phyloP scores from a whole-genome alignment of 2,329 filamentous ascomycete genomes.

The Chrysosporium queenslandicum region DNA sequence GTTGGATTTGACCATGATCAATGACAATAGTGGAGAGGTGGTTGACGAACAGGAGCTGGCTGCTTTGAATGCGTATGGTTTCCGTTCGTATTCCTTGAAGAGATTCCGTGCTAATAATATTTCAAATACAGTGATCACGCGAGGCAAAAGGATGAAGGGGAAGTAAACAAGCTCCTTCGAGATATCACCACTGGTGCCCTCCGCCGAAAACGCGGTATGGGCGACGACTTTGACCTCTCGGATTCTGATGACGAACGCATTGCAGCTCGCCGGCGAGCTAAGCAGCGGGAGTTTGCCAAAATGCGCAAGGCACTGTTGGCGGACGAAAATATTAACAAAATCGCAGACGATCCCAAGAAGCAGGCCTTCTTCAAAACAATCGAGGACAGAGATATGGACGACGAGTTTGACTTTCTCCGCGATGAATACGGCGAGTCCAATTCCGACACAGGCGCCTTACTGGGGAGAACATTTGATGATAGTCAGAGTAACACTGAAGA shows the following conservation, averaged over 20 bases:
- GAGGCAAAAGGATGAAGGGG: slow-evolving; percentile 70
- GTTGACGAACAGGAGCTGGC: slow-evolving; percentile 72
- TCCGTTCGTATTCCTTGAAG: slow-evolving; percentile 2
- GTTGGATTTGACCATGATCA: slow-evolving; percentile 77
- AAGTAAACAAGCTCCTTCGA: slow-evolving; percentile 81
- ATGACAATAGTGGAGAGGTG: slow-evolving; percentile 67
- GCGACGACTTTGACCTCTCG: slow-evolving; percentile 70
- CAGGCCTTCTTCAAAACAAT: slow-evolving; percentile 83
- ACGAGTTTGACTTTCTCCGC: slow-evolving; percentile 63
- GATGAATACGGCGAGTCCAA: slow-evolving; percentile 27
- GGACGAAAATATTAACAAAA: slow-evolving; percentile 82
- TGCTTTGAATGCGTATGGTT: slow-evolving; percentile 74
- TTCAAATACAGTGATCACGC: slow-evolving; percentile 56
- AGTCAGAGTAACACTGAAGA: slow-evolving; percentile 3
- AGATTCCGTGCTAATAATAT: slow-evolving; percentile 18
- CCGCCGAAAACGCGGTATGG: slow-evolving; percentile 63
- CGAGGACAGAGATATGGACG: slow-evolving; percentile 63
- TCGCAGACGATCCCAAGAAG: slow-evolving; percentile 80
- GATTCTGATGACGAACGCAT: slow-evolving; percentile 77
- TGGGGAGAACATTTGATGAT: slow-evolving; percentile 16
- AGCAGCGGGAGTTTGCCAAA: slow-evolving; percentile 77
- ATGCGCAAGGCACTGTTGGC: slow-evolving; percentile 82
- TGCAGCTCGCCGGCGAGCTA: slow-evolving; percentile 65
- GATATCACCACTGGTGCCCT: slow-evolving; percentile 85
- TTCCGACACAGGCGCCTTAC: slow-evolving; percentile 1